Evolutionary conservation across 768 basidiomycete genomes (phyloP).

Genomic region (Tricholomella constricta): DNA sequence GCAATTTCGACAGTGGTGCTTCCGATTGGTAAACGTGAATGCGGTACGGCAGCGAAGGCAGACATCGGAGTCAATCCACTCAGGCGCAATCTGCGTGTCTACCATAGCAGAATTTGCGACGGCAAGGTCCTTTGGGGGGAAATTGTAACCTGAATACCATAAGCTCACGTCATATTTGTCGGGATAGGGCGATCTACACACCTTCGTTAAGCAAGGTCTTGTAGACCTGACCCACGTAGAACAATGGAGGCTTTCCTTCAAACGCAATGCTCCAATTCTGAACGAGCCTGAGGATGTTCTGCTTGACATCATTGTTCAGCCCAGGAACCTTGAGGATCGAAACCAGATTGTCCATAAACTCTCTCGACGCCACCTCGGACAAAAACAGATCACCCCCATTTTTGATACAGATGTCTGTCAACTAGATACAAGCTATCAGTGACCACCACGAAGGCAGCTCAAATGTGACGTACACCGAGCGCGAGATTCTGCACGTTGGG

Average conservation of each 20-base stretch:
- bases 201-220: slow-evolving; percentile 76
- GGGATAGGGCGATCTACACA: slow-evolving; percentile 30
- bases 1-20: slow-evolving; percentile 98
- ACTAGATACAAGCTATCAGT: slow-evolving; percentile 40
- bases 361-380: slow-evolving; percentile 78
- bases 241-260: slow-evolving; percentile 72
- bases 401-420: slow-evolving; percentile 93
- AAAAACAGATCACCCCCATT: slow-evolving; percentile 96
- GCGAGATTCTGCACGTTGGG: slow-evolving; percentile 92
- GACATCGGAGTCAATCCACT: slow-evolving; percentile 96
- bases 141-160: slow-evolving; percentile 63
- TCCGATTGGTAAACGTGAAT: slow-evolving; percentile 94
- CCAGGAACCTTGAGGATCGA: slow-evolving; percentile 80
- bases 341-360: slow-evolving; percentile 92
- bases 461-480: slow-evolving; percentile 64
- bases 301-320: slow-evolving; percentile 82
- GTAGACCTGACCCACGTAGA: slow-evolving; percentile 81
- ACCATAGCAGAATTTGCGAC: slow-evolving; percentile 81
- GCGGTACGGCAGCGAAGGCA: slow-evolving; percentile 90
- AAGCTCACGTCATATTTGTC: neutral
- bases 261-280: slow-evolving; percentile 96
- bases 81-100: slow-evolving; percentile 88
- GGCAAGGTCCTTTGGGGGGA: slow-evolving; percentile 78
- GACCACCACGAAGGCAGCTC: neutral
- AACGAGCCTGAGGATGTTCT: slow-evolving; percentile 71